A percentile compares a stretch with the other conserved stretches of the same genome.
phyloP scores from a whole-genome alignment of 2,329 filamentous ascomycete species.

The Claviceps monticola region DNA sequence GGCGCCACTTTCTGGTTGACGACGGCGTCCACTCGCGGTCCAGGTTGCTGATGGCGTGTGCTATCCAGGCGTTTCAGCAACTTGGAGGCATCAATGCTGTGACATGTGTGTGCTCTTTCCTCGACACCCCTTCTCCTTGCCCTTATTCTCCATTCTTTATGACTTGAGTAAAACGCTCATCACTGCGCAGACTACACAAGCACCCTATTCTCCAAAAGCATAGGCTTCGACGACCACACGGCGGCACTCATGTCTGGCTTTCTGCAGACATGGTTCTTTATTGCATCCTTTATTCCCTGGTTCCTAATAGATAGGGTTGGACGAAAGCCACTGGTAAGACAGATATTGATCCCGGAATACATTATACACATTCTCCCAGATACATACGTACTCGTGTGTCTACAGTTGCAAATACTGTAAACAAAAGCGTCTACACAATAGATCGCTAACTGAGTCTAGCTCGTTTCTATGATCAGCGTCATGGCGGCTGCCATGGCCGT shows the following conservation, averaged over 20 bases:
- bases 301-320: slow-evolving; percentile 33
- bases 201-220: slow-evolving; percentile 31
- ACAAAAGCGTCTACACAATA: neutral
- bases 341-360: too few relatives aligned
- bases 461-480: slow-evolving; percentile 25
- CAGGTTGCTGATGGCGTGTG: slow-evolving; percentile 20
- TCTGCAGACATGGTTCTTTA: slow-evolving; percentile 32
- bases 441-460: slow-evolving; percentile 5
- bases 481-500: slow-evolving; percentile 28
- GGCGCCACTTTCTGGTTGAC: slow-evolving; percentile 18
- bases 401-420: too few relatives aligned
- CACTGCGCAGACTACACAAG: slow-evolving; percentile 25
- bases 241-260: slow-evolving; percentile 38
- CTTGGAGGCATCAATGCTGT: slow-evolving; percentile 35
- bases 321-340: slow-evolving; percentile 23
- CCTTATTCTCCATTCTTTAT: neutral
- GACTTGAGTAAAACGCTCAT: neutral
- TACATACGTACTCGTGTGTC: too few relatives aligned
- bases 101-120: slow-evolving; percentile 19
- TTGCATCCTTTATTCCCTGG: slow-evolving; percentile 29
- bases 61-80: slow-evolving; percentile 25
- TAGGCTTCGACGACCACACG: slow-evolving; percentile 27
- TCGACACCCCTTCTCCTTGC: neutral
- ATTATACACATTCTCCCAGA: too few relatives aligned
- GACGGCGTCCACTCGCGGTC: slow-evolving; percentile 18